These are phyloP conservation scores for Huiozyma naganishii DNA, from an alignment of 805 yeast species.

Conservation along the genomic window DNA sequence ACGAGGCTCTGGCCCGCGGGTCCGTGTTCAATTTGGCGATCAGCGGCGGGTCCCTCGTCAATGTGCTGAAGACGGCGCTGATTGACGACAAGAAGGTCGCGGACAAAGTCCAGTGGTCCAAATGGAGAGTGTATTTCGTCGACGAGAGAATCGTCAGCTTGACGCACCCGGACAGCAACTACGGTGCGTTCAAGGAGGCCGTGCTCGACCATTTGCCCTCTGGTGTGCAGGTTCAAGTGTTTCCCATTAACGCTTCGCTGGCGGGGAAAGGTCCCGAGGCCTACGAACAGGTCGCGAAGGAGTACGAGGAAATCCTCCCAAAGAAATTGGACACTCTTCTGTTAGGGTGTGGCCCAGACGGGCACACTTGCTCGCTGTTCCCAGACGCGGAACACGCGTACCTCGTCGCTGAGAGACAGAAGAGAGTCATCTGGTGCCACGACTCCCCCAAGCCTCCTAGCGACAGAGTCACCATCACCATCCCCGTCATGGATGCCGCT, in stretches of 20 bases:
- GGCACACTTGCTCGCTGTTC: slow-evolving; percentile 88
- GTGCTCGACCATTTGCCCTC: slow-evolving; percentile 41
- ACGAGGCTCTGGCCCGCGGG: slow-evolving; percentile 37
- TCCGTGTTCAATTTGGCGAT: slow-evolving; percentile 63
- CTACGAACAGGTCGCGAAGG: slow-evolving; percentile 47
- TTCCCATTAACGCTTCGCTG: slow-evolving; percentile 54
- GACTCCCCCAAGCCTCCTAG: slow-evolving; percentile 94
- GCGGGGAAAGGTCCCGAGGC: slow-evolving; percentile 45
- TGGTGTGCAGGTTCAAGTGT: slow-evolving; percentile 37
- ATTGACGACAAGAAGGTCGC: slow-evolving; percentile 42
- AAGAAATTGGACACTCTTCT: slow-evolving; percentile 48
- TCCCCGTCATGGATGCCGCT: slow-evolving; percentile 52
- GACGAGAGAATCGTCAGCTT: slow-evolving; percentile 87
- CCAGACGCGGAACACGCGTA: slow-evolving; percentile 57
- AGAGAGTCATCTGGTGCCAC: slow-evolving; percentile 50
- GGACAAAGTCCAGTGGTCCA: slow-evolving; percentile 46
- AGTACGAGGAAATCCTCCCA: slow-evolving; percentile 53
- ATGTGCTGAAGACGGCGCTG: slow-evolving; percentile 52
- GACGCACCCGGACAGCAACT: slow-evolving; percentile 76
- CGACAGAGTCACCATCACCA: slow-evolving; percentile 80
- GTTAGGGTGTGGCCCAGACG: slow-evolving; percentile 92
- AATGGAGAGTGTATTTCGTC: slow-evolving; percentile 76
- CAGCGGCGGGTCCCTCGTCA: slow-evolving; percentile 85
- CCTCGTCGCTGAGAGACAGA: slow-evolving; percentile 38
- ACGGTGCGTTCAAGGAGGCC: slow-evolving; percentile 59